These are phyloP conservation scores for Pseudevernia furfuracea DNA, from an alignment of 495 filamentous ascomycete species.

Conservation along the genomic window DNA sequence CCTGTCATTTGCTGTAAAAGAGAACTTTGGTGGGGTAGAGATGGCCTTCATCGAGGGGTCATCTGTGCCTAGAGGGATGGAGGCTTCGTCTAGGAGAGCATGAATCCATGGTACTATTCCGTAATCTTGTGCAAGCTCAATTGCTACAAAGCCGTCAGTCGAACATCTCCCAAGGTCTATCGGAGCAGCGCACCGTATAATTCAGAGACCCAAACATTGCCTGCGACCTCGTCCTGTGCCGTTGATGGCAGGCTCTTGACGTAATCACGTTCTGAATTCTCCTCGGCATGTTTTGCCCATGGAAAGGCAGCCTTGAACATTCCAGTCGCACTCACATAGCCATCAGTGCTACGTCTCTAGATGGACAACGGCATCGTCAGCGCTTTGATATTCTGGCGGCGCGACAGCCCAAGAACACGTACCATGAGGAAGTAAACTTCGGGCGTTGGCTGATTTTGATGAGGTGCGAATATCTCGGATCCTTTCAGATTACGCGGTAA, in stretches of 20 bases:
- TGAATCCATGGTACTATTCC: slow-evolving; percentile 78
- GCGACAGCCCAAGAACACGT: slow-evolving; percentile 26
- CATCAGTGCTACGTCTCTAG: slow-evolving; percentile 84
- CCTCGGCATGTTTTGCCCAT: slow-evolving; percentile 77
- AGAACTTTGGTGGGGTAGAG: slow-evolving; percentile 60
- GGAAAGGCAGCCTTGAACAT: slow-evolving; percentile 99
- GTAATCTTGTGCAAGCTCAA: slow-evolving; percentile 78
- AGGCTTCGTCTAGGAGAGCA: slow-evolving; percentile 75
- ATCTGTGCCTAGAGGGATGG: slow-evolving; percentile 48
- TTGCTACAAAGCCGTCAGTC: slow-evolving; percentile 45
- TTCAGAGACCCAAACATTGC: slow-evolving; percentile 92
- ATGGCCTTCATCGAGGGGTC: slow-evolving; percentile 55
- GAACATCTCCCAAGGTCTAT: slow-evolving; percentile 7
- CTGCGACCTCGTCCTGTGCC: slow-evolving; percentile 84
- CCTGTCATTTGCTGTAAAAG: slow-evolving; percentile 33
- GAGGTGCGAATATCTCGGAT: slow-evolving; percentile 81
- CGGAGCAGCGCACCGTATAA: slow-evolving; percentile 51
- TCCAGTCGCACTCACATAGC: slow-evolving; percentile 88
- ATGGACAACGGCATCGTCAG: slow-evolving; percentile 11
- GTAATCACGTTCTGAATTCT: slow-evolving; percentile 77
- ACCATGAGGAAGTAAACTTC: slow-evolving; percentile 96
- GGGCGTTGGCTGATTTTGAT: slow-evolving; percentile 47
- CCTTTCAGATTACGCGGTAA: slow-evolving; percentile 76
- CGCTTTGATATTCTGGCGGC: slow-evolving; percentile 11
- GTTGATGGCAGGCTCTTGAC: slow-evolving; percentile 70